Conservation (phyloP, 805 yeast genomes). For the Starmerella stellata region DNA sequence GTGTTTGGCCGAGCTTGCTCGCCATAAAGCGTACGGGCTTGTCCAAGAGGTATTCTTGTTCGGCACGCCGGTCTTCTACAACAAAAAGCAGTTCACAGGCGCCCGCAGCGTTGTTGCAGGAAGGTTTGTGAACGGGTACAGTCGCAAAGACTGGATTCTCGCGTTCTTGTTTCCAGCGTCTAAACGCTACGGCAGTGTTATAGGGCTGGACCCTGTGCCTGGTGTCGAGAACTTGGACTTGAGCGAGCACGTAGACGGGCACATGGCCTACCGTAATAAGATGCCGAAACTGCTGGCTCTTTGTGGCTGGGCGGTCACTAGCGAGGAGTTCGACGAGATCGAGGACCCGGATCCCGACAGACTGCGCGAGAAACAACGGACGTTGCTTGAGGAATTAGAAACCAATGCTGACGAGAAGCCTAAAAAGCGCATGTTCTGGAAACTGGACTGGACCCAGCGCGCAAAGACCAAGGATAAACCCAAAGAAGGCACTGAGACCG, state of each 20-base stretch:
- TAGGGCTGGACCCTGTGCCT: constrained; percentile 64
- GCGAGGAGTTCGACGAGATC: constrained; percentile 86
- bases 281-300: constrained; percentile 63
- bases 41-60: constrained; percentile 74
- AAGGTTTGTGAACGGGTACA: constrained; percentile 72
- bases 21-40: constrained; percentile 68
- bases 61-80: constrained; percentile 75
- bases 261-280: constrained; percentile 89
- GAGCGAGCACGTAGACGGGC: constrained; percentile 76
- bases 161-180: constrained; percentile 90
- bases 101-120: constrained; percentile 83
- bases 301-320: constrained; percentile 61
- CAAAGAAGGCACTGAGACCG: constrained; percentile 22
- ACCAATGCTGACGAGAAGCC: constrained; percentile 15
- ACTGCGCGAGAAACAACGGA: constrained; percentile 56
- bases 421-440: constrained; percentile 25
- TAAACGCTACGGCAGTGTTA: constrained; percentile 82
- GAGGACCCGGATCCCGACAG: constrained; percentile 90
- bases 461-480: constrained; percentile 17
- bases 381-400: constrained; percentile 55
- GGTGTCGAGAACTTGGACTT: constrained; percentile 68
- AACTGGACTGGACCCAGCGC: constrained; percentile 41
- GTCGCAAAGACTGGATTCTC: constrained; percentile 85
- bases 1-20: constrained; percentile 70
- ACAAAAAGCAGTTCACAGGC: constrained; percentile 54